Percentiles rank a stretch among this genome's conserved stretches.
Conservation (phyloP, 2,329 filamentous ascomycete species). For the Ambrosiella beaveri region DNA sequence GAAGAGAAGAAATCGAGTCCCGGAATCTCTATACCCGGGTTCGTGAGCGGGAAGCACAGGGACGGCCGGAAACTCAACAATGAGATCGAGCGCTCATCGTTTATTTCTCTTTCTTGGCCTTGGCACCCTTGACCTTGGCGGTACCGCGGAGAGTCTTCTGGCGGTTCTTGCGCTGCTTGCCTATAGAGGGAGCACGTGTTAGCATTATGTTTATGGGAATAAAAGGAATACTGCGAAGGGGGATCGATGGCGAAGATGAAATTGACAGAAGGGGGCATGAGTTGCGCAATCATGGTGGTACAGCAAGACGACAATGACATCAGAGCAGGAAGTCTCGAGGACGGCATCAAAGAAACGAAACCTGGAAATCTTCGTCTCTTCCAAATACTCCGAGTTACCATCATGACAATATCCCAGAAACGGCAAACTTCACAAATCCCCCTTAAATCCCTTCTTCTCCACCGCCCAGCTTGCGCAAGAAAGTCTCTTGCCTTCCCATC, state of each 20-base stretch:
- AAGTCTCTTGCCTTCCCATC: constrained; percentile 13
- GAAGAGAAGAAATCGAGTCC: no score
- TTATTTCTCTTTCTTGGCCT: constrained; percentile 90
- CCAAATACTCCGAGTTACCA: no score
- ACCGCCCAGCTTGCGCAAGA: constrained; percentile 5
- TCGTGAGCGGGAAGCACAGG: no score
- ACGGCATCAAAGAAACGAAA: neutral
- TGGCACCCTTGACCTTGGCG: constrained; percentile 92
- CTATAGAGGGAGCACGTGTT: constrained; percentile 31
- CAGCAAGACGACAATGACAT: no score
- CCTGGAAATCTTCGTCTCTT: no score
- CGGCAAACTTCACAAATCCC: neutral
- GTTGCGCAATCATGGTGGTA: no score
- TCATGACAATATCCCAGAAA: neutral
- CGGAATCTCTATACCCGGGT: no score
- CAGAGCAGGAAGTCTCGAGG: neutral
- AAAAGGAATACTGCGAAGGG: neutral
- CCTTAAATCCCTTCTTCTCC: neutral
- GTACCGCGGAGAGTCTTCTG: constrained; percentile 96
- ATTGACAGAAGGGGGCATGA: no score
- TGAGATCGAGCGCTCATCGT: constrained; percentile 19
- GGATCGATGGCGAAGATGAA: neutral
- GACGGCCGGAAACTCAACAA: neutral
- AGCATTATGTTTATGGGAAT: neutral
- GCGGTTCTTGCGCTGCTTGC: constrained; percentile 99